phyloP scores from a whole-genome alignment of 2,329 filamentous ascomycete species.

The Claviceps sp. region DNA sequence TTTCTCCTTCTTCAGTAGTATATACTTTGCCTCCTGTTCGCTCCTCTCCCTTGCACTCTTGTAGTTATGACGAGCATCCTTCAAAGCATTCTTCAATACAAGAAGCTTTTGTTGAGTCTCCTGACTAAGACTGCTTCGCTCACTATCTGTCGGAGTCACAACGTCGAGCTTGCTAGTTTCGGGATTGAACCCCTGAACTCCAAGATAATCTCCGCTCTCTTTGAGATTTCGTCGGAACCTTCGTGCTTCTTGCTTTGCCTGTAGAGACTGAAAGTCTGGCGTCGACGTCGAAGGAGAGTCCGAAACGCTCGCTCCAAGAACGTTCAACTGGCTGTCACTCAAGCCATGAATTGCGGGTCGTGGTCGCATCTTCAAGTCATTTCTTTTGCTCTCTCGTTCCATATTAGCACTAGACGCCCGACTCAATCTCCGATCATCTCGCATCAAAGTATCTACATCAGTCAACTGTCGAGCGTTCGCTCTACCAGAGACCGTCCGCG shows the following conservation, averaged over 20 bases:
- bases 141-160: conserved; percentile 35
- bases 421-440: conserved; percentile 9
- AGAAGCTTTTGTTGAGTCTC: conserved; percentile 20
- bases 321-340: neutral
- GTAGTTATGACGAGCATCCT: conserved; percentile 21
- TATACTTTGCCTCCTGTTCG: conserved; percentile 27
- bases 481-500: conserved; percentile 13
- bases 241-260: conserved; percentile 19
- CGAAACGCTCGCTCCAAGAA: neutral
- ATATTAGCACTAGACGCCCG: conserved; percentile 6
- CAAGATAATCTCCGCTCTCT: conserved; percentile 44
- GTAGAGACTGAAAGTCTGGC: conserved; percentile 5
- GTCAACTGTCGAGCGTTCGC: neutral
- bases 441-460: neutral
- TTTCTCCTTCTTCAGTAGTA: conserved; percentile 17
- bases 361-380: neutral
- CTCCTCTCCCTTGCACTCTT: conserved; percentile 30
- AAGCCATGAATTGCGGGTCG: neutral
- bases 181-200: conserved; percentile 45
- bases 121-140: conserved; percentile 21
- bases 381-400: conserved; percentile 6
- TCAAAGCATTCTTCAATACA: conserved; percentile 19
- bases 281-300: neutral
- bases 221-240: conserved; percentile 31
- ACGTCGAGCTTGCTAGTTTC: conserved; percentile 39